Conservation (phyloP, 177 flowering plant species). For the Telopea speciosissima region DNA sequence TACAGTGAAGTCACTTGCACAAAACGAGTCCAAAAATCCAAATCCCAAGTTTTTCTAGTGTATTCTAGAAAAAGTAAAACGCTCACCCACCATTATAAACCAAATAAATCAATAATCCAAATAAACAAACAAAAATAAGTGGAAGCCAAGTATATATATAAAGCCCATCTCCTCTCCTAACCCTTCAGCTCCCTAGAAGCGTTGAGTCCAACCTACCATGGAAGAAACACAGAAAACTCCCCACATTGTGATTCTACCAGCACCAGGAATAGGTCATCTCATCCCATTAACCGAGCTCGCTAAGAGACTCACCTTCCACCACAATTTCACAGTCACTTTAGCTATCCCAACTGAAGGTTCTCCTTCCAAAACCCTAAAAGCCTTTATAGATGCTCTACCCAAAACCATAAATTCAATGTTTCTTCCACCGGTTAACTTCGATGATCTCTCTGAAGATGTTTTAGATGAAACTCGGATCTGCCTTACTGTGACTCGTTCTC, state of each 20-base stretch:
- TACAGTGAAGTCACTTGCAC: no score
- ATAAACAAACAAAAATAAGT: no score
- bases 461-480: not conserved
- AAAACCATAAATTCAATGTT: not conserved
- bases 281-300: conserved; percentile 19
- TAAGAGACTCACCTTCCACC: not conserved
- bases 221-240: conserved; percentile 8
- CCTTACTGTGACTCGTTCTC: not conserved
- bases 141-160: no score
- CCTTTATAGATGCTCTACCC: not conserved
- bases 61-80: no score
- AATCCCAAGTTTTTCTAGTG: no score
- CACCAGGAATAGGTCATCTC: conserved; percentile 21
- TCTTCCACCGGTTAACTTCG: not conserved
- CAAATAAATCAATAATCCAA: no score
- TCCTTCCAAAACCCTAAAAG: not conserved
- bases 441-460: not conserved
- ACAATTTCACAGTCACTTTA: not conserved
- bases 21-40: no score
- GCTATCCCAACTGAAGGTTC: not conserved
- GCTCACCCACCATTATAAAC: no score
- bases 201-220: not conserved
- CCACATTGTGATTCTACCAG: conserved; percentile 14
- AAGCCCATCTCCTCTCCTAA: no score
- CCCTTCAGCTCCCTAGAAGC: no score